phyloP scores from a whole-genome alignment of 140 eudicot species.

The Bidens hawaiensis region DNA sequence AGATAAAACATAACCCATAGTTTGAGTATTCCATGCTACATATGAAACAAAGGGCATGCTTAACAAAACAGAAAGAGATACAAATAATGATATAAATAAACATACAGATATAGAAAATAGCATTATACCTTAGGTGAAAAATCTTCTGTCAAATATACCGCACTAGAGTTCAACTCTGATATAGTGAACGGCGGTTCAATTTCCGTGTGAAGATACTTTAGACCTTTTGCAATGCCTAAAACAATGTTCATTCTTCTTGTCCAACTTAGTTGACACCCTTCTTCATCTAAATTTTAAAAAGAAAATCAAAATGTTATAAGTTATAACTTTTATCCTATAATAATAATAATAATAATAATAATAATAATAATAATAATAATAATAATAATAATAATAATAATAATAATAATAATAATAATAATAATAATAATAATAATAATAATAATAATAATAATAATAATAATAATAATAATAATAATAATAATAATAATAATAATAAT shows the following conservation, averaged over 20 bases:
- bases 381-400: too few species aligned
- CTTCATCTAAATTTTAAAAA: conserved; percentile 57
- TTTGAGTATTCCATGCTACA: background rate
- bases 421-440: too few species aligned
- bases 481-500: too few species aligned
- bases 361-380: too few species aligned
- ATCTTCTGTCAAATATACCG: conserved; percentile 86
- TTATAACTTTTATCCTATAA: conserved; percentile 12
- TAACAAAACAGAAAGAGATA: background rate
- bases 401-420: too few species aligned
- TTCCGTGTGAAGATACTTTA: conserved; percentile 86
- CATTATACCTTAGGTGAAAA: conserved; percentile 83
- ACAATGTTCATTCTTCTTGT: conserved; percentile 90
- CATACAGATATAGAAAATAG: background rate
- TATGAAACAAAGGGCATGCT: background rate
- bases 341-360: too few species aligned
- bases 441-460: too few species aligned
- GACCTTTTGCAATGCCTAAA: conserved; percentile 83
- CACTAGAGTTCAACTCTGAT: conserved; percentile 75
- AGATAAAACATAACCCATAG: background rate
- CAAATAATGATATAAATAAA: too few species aligned
- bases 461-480: too few species aligned
- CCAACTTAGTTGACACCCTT: conserved; percentile 93
- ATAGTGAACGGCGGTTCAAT: conserved; percentile 83
- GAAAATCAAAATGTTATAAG: background rate